Conservation (phyloP, 192 early-diverging fungal genomes). For the Coemansia sp. region DNA sequence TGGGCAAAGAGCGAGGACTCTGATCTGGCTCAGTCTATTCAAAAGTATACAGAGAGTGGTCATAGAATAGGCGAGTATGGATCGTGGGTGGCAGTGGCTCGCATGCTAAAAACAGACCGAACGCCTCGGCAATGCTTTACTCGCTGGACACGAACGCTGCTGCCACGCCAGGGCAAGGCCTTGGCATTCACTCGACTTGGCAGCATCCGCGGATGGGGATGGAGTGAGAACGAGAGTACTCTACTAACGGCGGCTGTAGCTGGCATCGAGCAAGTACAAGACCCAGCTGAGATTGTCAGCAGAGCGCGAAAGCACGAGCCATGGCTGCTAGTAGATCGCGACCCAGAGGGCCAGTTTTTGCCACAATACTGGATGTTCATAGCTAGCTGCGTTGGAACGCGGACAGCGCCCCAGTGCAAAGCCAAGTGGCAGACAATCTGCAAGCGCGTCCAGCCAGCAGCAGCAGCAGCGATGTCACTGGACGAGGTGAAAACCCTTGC, state of each 20-base stretch:
- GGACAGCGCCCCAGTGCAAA: slow-evolving; percentile 41
- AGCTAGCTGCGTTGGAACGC: slow-evolving; percentile 38
- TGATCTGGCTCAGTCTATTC: slow-evolving; percentile 25
- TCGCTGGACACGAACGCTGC: slow-evolving; percentile 36
- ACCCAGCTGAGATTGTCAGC: background rate
- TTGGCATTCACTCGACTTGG: slow-evolving; percentile 31
- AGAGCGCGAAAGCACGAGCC: slow-evolving; percentile 26
- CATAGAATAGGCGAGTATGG: slow-evolving; percentile 11
- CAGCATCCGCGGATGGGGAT: slow-evolving; percentile 32
- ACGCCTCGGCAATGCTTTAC: slow-evolving; percentile 38
- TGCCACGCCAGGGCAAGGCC: slow-evolving; percentile 36
- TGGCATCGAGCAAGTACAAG: slow-evolving; percentile 9
- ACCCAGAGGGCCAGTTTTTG: slow-evolving; percentile 3
- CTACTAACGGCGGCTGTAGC: slow-evolving; percentile 18
- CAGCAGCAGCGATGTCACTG: background rate
- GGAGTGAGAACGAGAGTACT: slow-evolving; percentile 22
- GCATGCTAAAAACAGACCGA: slow-evolving; percentile 29
- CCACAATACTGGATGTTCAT: slow-evolving; percentile 39
- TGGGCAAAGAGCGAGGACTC: slow-evolving; percentile 43
- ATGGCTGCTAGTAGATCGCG: slow-evolving; percentile 27
- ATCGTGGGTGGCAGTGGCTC: slow-evolving; percentile 33
- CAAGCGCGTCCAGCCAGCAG: background rate
- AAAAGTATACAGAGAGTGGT: slow-evolving; percentile 17
- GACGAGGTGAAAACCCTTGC: slow-evolving; percentile 23
- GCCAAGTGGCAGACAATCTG: slow-evolving; percentile 22